Base-by-base conservation (phyloP, 1,139 yeast species). In the Lodderomyces elongisporus region DNA sequence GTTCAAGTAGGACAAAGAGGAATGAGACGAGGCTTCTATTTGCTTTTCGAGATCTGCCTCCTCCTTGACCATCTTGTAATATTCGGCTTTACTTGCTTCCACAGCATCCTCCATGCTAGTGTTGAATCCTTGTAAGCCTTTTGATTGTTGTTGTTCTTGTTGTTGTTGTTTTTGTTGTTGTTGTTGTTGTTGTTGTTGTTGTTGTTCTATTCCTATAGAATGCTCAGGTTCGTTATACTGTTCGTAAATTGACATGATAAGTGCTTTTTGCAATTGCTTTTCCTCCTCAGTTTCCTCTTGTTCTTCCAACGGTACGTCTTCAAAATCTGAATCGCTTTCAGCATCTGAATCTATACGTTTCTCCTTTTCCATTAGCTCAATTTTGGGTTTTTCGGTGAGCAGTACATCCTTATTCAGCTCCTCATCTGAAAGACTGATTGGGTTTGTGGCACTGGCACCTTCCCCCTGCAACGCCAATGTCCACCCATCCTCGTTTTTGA, bases 401-500 rank as follows among this genome's bases (percentile, higher is more conserved):
- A 21, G 31, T 15, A 33, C 30, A 18, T 13, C 39, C 41, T n/a
- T 37, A 10, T 18, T 36, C n/a, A 32, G 34, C 23, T 36, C 43
- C 14, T 54, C 58, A 15, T 61, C 71, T 33, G 70, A 77, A 14
- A 74, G 37, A 2, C 58, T 51, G 28, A 75, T 66, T 1, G 80
- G 76, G 20, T 66, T 62, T 0, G 59, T 49, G 3, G 48, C 49
- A 6, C 60, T 54, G 1, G 60, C 48, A 3, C 72, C 74, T 16
- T 60, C 65, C 3, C 44, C 51, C 4, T 59, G 65, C 31, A 91
- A 63, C 0, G 93, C 78, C 27, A 93, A 60, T 0, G 93, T 77
- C 89, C 94, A 91, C 0, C 98, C 98, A 44, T 79, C 81, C 6
- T 80, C 85, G 30, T 82, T 84, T 44, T 83, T 76, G 21, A 82